These are phyloP conservation scores for Lactarius hatsudake DNA, from an alignment of 768 basidiomycete species.

Conservation along the genomic window DNA sequence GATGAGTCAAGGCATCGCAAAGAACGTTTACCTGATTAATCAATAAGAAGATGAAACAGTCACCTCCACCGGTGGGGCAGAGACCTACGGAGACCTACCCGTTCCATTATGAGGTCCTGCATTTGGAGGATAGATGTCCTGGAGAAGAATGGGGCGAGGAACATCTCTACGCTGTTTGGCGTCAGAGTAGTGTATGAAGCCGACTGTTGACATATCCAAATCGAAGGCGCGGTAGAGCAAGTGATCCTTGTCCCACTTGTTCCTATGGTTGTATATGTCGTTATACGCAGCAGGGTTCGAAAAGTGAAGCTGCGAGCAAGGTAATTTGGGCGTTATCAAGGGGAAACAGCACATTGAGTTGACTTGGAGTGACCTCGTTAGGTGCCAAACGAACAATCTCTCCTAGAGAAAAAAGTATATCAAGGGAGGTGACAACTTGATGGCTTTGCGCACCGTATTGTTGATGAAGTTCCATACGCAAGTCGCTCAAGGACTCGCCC, in stretches of 20 bases:
- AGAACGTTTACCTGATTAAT: neutral
- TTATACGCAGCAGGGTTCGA: too few species aligned
- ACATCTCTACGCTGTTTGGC: neutral
- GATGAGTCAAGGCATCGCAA: neutral
- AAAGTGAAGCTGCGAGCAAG: neutral
- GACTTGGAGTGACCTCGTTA: neutral
- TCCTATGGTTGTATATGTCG: too few species aligned
- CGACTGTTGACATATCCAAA: neutral
- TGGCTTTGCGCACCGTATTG: neutral
- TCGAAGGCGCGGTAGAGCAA: slow-evolving; percentile 7
- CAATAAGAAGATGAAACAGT: too few species aligned
- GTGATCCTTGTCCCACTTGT: too few species aligned
- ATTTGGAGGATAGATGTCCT: slow-evolving; percentile 1
- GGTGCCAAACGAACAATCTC: neutral
- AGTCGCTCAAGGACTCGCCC: neutral
- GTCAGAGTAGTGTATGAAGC: too few species aligned
- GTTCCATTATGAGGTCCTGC: neutral
- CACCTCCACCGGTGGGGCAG: too few species aligned
- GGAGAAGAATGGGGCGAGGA: neutral
- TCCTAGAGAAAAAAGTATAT: neutral
- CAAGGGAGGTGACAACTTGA: too few species aligned
- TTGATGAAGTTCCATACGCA: neutral
- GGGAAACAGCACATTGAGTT: neutral
- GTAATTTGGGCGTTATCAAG: too few species aligned
- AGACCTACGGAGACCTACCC: neutral